phyloP scores from a whole-genome alignment of 208 protist species.

The Leishmania tarentolae region DNA sequence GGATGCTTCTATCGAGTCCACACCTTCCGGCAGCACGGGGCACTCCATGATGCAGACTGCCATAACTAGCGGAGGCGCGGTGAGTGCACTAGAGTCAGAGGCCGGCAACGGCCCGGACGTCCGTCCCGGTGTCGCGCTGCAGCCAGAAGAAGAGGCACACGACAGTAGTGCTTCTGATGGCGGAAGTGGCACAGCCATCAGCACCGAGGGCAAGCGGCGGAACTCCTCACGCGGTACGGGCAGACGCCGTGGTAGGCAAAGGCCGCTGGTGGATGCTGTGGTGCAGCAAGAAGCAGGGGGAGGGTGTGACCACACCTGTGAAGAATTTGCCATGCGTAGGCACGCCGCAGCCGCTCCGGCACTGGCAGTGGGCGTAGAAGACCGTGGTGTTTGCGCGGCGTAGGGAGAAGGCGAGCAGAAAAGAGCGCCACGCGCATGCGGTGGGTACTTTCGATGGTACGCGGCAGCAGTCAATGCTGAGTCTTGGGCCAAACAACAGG shows the following conservation, averaged over 20 bases:
- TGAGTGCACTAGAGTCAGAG: not conserved
- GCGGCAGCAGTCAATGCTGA: not conserved
- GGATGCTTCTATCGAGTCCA: slow-evolving; percentile 24
- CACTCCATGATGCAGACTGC: slow-evolving; percentile 32
- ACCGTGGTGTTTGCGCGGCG: not conserved
- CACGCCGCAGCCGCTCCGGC: slow-evolving; percentile 14
- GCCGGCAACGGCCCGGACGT: not conserved
- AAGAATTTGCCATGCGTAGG: slow-evolving; percentile 18
- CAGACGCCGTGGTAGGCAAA: slow-evolving; percentile 26
- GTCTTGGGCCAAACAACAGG: not conserved
- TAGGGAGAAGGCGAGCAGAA: not conserved
- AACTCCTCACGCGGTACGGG: slow-evolving; percentile 10
- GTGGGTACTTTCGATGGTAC: not conserved
- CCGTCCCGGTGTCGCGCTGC: not conserved
- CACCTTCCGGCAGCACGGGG: slow-evolving; percentile 30
- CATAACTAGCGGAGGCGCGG: slow-evolving; percentile 6
- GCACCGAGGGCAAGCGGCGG: slow-evolving; percentile 15
- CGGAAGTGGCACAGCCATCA: slow-evolving; percentile 25
- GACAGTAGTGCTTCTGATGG: not conserved
- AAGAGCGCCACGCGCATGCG: not conserved
- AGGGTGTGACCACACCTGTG: slow-evolving; percentile 11
- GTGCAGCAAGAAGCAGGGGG: not conserved
- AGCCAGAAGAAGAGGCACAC: not conserved
- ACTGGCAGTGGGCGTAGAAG: not conserved
- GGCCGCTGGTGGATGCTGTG: not conserved